Conservation (phyloP, 2,329 filamentous ascomycete genomes). For the Annulohypoxylon truncatum region DNA sequence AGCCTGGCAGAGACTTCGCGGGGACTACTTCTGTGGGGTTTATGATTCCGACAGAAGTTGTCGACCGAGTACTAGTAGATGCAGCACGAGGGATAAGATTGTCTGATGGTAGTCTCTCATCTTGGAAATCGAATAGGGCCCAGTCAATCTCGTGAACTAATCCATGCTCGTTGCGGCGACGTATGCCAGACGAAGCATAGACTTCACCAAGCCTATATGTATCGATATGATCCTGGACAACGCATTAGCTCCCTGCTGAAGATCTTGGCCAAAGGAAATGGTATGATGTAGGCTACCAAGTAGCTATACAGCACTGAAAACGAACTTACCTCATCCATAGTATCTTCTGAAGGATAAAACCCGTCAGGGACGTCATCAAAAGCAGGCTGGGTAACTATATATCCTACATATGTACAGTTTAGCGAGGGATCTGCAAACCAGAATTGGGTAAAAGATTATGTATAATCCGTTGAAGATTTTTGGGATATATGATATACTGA, state of each 20-base stretch:
- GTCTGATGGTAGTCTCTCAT: constrained; percentile 74
- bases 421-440: background rate
- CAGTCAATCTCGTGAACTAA: constrained; percentile 94
- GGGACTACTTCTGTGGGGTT: constrained; percentile 70
- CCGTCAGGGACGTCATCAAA: constrained; percentile 86
- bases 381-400: constrained; percentile 90
- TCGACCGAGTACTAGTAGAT: constrained; percentile 49
- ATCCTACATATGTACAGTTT: constrained; percentile 54
- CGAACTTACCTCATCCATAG: constrained; percentile 67
- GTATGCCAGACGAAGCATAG: constrained; percentile 90
- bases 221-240: constrained; percentile 76
- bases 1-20: constrained; percentile 72
- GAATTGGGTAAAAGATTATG: background rate
- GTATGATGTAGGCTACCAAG: too few species aligned
- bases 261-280: too few species aligned
- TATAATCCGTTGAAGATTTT: background rate
- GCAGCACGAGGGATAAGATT: constrained; percentile 72
- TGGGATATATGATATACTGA: background rate
- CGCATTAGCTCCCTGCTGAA: constrained; percentile 62
- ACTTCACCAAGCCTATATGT: constrained; percentile 85
- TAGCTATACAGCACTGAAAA: background rate
- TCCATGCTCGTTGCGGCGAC: constrained; percentile 76
- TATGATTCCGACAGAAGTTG: constrained; percentile 48
- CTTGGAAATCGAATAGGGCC: constrained; percentile 86
- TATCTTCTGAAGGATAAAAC: constrained; percentile 80